These are phyloP conservation scores for Phaeoacremonium minimum DNA, from an alignment of 2,329 filamentous ascomycete genomes.

Conservation along the genomic window DNA sequence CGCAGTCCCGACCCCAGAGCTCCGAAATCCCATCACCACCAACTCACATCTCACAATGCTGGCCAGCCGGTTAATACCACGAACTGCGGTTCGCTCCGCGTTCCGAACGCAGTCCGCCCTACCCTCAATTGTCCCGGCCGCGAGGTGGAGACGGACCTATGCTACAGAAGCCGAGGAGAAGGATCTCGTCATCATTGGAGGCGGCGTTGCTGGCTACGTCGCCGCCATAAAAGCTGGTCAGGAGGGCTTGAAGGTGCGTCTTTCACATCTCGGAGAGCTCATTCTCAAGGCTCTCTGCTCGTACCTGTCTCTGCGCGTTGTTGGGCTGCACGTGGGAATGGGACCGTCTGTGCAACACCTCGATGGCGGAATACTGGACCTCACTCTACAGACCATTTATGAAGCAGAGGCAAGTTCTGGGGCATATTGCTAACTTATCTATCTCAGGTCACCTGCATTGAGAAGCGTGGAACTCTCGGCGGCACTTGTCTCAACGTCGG, in stretches of 20 bases:
- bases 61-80: conserved; percentile 56
- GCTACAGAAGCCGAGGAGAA: conserved; percentile 73
- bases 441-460: conserved; percentile 84
- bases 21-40: background rate
- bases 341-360: no score
- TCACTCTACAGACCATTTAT: no score
- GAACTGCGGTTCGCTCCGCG: conserved; percentile 52
- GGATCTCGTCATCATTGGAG: conserved; percentile 95
- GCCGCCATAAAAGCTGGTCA: conserved; percentile 98
- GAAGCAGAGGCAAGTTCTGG: background rate
- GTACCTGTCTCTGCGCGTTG: background rate
- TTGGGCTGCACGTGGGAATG: no score
- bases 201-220: conserved; percentile 97
- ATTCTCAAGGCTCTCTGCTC: background rate
- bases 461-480: conserved; percentile 92
- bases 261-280: background rate
- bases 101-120: conserved; percentile 33
- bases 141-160: conserved; percentile 54
- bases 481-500: conserved; percentile 98
- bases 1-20: background rate
- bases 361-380: no score
- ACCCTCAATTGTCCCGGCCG: conserved; percentile 42
- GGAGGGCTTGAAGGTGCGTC: conserved; percentile 83
- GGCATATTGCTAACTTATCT: background rate
- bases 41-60: conserved; percentile 38